phyloP scores from a whole-genome alignment of 75 land plant species.

The Adiantum capillusveneris region DNA sequence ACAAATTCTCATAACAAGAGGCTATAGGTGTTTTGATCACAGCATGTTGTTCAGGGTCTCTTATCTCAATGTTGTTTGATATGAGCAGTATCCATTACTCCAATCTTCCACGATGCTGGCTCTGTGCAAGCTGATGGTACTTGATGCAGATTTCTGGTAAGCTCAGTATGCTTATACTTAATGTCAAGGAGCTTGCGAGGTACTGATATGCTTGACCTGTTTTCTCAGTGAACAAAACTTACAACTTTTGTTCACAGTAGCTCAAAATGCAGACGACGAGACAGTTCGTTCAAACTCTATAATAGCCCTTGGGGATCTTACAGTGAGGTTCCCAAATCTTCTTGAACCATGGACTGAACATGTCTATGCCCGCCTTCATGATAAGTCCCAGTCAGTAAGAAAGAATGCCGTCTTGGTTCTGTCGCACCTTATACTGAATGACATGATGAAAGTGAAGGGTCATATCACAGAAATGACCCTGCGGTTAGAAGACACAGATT shows the following conservation, averaged over 20 bases:
- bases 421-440: slow-evolving; percentile 95
- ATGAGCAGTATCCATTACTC: slow-evolving; percentile 60
- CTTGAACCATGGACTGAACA: slow-evolving; percentile 99
- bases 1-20: too few species aligned
- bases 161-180: slow-evolving; percentile 1
- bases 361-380: slow-evolving; percentile 77
- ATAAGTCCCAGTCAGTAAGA: slow-evolving; percentile 65
- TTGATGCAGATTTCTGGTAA: slow-evolving; percentile 94
- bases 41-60: too few species aligned
- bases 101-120: slow-evolving; percentile 90
- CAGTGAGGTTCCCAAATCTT: slow-evolving; percentile 93
- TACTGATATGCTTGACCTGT: background rate
- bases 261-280: slow-evolving; percentile 66
- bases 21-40: too few species aligned
- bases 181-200: background rate
- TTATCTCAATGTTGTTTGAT: too few species aligned
- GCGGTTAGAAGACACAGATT: slow-evolving; percentile 82
- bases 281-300: slow-evolving; percentile 94
- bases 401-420: slow-evolving; percentile 97
- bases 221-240: slow-evolving; percentile 72
- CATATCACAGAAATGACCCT: slow-evolving; percentile 94
- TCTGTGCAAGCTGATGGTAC: slow-evolving; percentile 85
- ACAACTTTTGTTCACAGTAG: slow-evolving; percentile 92
- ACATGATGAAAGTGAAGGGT: slow-evolving; percentile 99
- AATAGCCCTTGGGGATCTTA: slow-evolving; percentile 89